A percentile compares a stretch with the other conserved stretches of the same genome.
phyloP scores from a whole-genome alignment of 768 basidiomycete species.

The Megacollybia marginata region DNA sequence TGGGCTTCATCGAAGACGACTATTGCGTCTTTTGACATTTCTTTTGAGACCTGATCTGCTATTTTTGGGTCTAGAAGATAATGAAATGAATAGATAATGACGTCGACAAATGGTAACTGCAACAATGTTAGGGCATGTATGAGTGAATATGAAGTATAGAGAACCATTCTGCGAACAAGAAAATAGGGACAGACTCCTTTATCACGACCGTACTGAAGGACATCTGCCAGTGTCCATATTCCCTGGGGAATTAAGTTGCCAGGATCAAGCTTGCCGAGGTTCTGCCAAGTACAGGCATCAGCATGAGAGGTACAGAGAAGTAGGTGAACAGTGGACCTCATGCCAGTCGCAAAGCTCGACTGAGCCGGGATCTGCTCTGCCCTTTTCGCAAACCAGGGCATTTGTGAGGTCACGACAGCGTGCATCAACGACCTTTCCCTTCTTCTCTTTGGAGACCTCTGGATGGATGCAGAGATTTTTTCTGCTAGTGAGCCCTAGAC shows the following conservation, averaged over 20 bases:
- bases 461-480: conserved; percentile 97
- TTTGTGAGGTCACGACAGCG: conserved; percentile 94
- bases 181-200: conserved; percentile 92
- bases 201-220: conserved; percentile 82
- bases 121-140: background rate
- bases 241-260: conserved; percentile 79
- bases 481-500: conserved; percentile 88
- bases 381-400: conserved; percentile 74
- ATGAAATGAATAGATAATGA: conserved; percentile 99
- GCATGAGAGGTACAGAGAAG: conserved; percentile 1
- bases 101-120: conserved; percentile 93
- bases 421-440: conserved; percentile 95
- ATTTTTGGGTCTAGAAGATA: conserved; percentile 98
- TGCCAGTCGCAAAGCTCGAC: conserved; percentile 93
- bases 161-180: conserved; percentile 89
- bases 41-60: conserved; percentile 97
- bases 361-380: conserved; percentile 79
- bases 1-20: conserved; percentile 99
- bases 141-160: background rate
- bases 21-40: conserved; percentile 95
- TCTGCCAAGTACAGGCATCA: conserved; percentile 36
- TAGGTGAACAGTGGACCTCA: conserved; percentile 53
- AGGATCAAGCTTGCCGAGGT: conserved; percentile 72
- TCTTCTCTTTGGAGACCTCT: conserved; percentile 95
- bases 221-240: conserved; percentile 91